Conservation (phyloP, 805 yeast genomes). For the Metschnikowia kofuensis region DNA sequence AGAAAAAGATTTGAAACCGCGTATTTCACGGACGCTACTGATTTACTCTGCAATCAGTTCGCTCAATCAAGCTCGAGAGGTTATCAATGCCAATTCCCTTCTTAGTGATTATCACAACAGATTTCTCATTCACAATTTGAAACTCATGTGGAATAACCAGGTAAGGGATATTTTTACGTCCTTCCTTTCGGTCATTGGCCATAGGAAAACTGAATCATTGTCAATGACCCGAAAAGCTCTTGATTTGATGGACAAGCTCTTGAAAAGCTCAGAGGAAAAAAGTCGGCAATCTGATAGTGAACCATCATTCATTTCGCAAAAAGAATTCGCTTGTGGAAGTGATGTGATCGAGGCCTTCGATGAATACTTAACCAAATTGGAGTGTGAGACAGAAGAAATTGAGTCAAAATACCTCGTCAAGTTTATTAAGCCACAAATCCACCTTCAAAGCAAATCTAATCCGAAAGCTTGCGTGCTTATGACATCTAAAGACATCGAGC, state of each 20-base stretch:
- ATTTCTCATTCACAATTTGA: constrained; percentile 68
- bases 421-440: constrained; percentile 80
- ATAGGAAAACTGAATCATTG: constrained; percentile 41
- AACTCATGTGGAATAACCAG: constrained; percentile 74
- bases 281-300: constrained; percentile 12
- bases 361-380: constrained; percentile 44
- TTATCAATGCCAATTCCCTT: constrained; percentile 20
- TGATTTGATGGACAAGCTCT: constrained; percentile 43
- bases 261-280: constrained; percentile 21
- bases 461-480: constrained; percentile 48
- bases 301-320: constrained; percentile 12
- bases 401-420: constrained; percentile 62
- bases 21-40: constrained; percentile 14
- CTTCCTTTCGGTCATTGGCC: constrained; percentile 47
- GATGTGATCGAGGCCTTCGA: constrained; percentile 48
- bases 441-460: constrained; percentile 48
- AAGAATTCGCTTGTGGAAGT: constrained; percentile 22
- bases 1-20: constrained; percentile 5
- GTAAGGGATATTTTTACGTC: constrained; percentile 62
- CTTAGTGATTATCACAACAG: constrained; percentile 55
- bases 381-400: constrained; percentile 38
- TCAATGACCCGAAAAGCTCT: constrained; percentile 50
- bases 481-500: constrained; percentile 57
- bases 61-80: constrained; percentile 24
- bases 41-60: constrained; percentile 30